Evolutionary conservation across 2,329 filamentous ascomycete species (phyloP), one percentile per base, ranked within the genome.

Genomic region (Paradendryphiella salina): DNA sequence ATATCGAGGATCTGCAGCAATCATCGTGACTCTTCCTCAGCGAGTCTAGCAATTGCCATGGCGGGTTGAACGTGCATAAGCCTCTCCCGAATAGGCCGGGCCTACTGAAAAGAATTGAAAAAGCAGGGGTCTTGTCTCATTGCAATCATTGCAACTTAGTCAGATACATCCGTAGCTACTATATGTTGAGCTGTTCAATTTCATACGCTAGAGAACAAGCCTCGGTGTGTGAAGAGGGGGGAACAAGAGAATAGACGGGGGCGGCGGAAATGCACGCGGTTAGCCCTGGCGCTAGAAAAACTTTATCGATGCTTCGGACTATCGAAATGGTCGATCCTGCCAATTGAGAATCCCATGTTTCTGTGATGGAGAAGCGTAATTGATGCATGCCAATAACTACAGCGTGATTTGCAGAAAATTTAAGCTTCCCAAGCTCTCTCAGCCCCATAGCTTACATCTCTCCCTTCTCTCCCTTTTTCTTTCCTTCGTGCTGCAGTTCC

Each of bases 401-500:
- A 33, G 2, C 15, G 18, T 21, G 8, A 10, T 29, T 33, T 23
- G 39, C 39, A 15, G 23, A 39, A 2, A 15, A n/a, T 23, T 14
- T 9, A 26, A 28, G 3, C 21, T 20, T n/a, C 35, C n/a, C 21
- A 26, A 11, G 13, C 11, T 15, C 39, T 15, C 9, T 23, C 26
- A 15, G 26, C n/a, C 20, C n/a, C 26, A 3, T 7, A 1, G 11
- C 20, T 42, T 47, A 64, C 32, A 71, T 39, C 31, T 69, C 52
- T 9, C 68, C 74, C 56, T 75, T 67, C 63, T 78, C 68, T 4
- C 69, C 67, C 66, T 76, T 69, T 54, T 71, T 59, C 52, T 69
- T 70, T 2, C 72, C 75, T 65, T 78, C 62, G 62, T 77, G 66
- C 60, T 79, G 77, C 56, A 79, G 50, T 14, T 77, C 68, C 58